Percentiles rank a stretch among this genome's conserved stretches.
These are phyloP conservation scores for Penicillium sp. DNA, from an alignment of 2,329 filamentous ascomycete species.

Conservation along the genomic window DNA sequence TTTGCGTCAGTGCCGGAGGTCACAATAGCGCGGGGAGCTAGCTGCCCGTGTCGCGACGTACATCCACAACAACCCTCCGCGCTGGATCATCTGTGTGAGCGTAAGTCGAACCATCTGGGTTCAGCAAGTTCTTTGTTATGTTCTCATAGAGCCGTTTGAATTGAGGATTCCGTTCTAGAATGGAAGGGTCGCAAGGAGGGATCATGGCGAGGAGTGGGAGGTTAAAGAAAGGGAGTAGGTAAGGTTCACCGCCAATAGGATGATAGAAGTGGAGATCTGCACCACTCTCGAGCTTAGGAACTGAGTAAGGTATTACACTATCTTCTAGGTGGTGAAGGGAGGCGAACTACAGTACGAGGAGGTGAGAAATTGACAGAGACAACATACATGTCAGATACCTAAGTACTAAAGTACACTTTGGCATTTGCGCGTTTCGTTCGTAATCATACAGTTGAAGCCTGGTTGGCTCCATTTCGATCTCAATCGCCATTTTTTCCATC, in stretches of 20 bases:
- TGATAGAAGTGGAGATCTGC: not conserved
- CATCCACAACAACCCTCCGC: slow-evolving; percentile 37
- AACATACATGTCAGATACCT: slow-evolving; percentile 1
- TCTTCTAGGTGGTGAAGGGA: no score
- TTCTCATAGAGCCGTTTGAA: slow-evolving; percentile 49
- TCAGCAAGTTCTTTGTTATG: slow-evolving; percentile 43
- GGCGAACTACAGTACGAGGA: not conserved
- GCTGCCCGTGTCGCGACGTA: slow-evolving; percentile 29
- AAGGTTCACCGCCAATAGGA: slow-evolving; percentile 26
- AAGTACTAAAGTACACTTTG: slow-evolving; percentile 30
- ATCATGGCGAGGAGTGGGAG: slow-evolving; percentile 41
- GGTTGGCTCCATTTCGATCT: slow-evolving; percentile 21
- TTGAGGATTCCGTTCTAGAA: slow-evolving; percentile 46
- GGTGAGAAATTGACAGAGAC: not conserved
- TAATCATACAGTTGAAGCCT: slow-evolving; percentile 43
- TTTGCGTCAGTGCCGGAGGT: not conserved
- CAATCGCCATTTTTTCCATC: slow-evolving; percentile 19
- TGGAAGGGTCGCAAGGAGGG: slow-evolving; percentile 45
- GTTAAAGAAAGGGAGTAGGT: slow-evolving; percentile 6
- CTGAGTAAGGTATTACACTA: not conserved
- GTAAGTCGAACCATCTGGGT: slow-evolving; percentile 47
- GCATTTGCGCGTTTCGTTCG: slow-evolving; percentile 44
- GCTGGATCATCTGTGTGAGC: slow-evolving; percentile 36
- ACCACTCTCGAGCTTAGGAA: not conserved
- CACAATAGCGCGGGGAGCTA: not conserved